phyloP scores from a whole-genome alignment of 2,329 filamentous ascomycete genomes.

The Hymenoscyphus salicellus region DNA sequence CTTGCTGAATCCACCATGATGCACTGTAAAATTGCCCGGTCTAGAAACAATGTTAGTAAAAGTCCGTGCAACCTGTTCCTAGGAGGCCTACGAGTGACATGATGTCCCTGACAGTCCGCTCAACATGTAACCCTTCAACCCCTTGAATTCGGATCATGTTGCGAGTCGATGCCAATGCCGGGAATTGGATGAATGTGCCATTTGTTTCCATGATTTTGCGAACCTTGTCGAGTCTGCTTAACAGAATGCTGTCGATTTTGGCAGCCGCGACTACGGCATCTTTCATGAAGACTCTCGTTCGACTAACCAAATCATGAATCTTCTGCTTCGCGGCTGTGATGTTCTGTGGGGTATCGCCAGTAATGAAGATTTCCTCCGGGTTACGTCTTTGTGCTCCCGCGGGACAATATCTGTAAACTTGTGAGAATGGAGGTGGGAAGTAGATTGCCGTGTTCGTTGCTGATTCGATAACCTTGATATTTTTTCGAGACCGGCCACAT shows the following conservation, averaged over 20 bases:
- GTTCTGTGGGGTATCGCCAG: slow-evolving; percentile 78
- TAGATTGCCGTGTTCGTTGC: slow-evolving; percentile 95
- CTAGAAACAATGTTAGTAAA: slow-evolving; percentile 44
- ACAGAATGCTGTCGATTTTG: slow-evolving; percentile 92
- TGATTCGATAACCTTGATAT: slow-evolving; percentile 97
- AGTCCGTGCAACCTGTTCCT: slow-evolving; percentile 3
- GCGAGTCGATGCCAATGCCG: slow-evolving; percentile 79
- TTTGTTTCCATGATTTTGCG: slow-evolving; percentile 97
- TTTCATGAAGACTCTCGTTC: slow-evolving; percentile 83
- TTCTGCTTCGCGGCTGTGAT: slow-evolving; percentile 89
- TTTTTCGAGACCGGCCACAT: slow-evolving; percentile 90
- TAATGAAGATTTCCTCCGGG: slow-evolving; percentile 91
- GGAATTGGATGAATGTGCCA: slow-evolving; percentile 91
- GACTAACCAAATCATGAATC: slow-evolving; percentile 78
- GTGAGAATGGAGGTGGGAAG: slow-evolving; percentile 91
- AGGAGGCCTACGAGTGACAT: slow-evolving; percentile 75
- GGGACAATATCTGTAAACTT: slow-evolving; percentile 86
- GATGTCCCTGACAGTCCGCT: slow-evolving; percentile 90
- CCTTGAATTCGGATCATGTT: slow-evolving; percentile 87
- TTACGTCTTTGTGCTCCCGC: slow-evolving; percentile 76
- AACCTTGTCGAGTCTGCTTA: slow-evolving; percentile 90
- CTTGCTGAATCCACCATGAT: slow-evolving; percentile 88
- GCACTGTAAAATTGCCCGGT: slow-evolving; percentile 97
- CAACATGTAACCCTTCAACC: slow-evolving; percentile 87
- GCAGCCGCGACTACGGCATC: slow-evolving; percentile 84